Evolutionary conservation across 768 basidiomycete species (phyloP).

Genomic region (Dentipellis fragilis): DNA sequence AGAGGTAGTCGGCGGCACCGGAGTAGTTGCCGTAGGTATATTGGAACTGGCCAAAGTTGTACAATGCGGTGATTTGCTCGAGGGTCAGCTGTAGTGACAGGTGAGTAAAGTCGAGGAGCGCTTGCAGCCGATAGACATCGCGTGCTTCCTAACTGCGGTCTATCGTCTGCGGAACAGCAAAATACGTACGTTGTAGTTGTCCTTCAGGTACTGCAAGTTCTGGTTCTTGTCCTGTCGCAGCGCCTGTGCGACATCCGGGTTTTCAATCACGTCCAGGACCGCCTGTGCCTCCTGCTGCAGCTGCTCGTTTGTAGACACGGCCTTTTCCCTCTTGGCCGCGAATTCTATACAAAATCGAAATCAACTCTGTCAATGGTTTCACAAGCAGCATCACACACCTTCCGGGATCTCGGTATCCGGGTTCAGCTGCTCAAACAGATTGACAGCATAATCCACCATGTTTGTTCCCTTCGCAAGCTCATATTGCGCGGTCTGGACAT

Average conservation of each 20-base stretch:
- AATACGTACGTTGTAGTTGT: slow-evolving; percentile 71
- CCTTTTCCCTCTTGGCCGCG: slow-evolving; percentile 68
- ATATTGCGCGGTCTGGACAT: slow-evolving; percentile 89
- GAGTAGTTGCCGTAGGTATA: slow-evolving; percentile 98
- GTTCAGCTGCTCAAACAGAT: slow-evolving; percentile 69
- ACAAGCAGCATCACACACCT: slow-evolving; percentile 33
- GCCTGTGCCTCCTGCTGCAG: slow-evolving; percentile 87
- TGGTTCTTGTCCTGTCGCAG: slow-evolving; percentile 95
- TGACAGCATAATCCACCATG: slow-evolving; percentile 91
- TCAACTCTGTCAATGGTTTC: neutral
- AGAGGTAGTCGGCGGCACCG: slow-evolving; percentile 93
- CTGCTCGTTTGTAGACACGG: slow-evolving; percentile 73
- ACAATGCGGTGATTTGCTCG: slow-evolving; percentile 91
- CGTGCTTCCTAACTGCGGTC: too few species aligned
- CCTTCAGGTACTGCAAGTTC: slow-evolving; percentile 89
- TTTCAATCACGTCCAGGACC: slow-evolving; percentile 92
- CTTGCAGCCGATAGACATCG: too few species aligned
- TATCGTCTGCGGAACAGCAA: neutral
- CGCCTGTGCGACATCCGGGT: slow-evolving; percentile 90
- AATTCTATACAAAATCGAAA: slow-evolving; percentile 49
- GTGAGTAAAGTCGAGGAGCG: neutral
- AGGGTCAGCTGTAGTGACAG: slow-evolving; percentile 63
- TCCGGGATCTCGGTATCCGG: slow-evolving; percentile 59
- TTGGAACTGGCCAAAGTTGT: slow-evolving; percentile 98
- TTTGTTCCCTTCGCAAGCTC: slow-evolving; percentile 96